Evolutionary conservation across 2,329 filamentous ascomycete genomes (phyloP).

Genomic region (Exophiala lecanii-corni): DNA sequence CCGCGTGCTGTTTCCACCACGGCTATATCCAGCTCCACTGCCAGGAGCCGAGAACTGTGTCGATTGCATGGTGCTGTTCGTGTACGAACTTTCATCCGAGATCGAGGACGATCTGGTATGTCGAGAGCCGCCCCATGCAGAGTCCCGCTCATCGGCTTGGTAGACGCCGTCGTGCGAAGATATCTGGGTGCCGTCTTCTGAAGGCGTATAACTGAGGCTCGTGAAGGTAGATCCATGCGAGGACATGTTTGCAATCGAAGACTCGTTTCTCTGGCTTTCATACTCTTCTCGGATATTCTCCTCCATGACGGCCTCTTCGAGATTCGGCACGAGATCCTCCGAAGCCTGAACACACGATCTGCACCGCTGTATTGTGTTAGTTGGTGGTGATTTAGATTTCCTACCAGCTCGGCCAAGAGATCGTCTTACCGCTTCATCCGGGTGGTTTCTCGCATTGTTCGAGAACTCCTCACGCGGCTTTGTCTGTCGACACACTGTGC

Average conservation of each 20-base stretch:
- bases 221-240: constrained; percentile 9
- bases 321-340: constrained; percentile 30
- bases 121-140: constrained; percentile 6
- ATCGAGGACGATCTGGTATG: not conserved
- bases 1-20: not conserved
- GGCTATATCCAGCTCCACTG: not conserved
- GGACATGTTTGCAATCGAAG: constrained; percentile 6
- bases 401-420: not conserved
- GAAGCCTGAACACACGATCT: constrained; percentile 34
- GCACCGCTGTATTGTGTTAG: constrained; percentile 28
- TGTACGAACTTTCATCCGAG: too few species aligned
- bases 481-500: constrained; percentile 42
- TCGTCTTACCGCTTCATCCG: constrained; percentile 42
- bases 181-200: not conserved
- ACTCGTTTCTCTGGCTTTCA: not conserved
- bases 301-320: constrained; percentile 29
- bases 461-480: constrained; percentile 48
- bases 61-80: not conserved
- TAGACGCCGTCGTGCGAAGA: too few species aligned
- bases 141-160: constrained; percentile 1
- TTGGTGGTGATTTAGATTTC: not conserved
- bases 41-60: not conserved
- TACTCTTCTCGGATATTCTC: constrained; percentile 27
- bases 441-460: constrained; percentile 44
- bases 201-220: constrained; percentile 4